phyloP scores from a whole-genome alignment of 2,329 filamentous ascomycete genomes.

The Trichothecium sympodiale region DNA sequence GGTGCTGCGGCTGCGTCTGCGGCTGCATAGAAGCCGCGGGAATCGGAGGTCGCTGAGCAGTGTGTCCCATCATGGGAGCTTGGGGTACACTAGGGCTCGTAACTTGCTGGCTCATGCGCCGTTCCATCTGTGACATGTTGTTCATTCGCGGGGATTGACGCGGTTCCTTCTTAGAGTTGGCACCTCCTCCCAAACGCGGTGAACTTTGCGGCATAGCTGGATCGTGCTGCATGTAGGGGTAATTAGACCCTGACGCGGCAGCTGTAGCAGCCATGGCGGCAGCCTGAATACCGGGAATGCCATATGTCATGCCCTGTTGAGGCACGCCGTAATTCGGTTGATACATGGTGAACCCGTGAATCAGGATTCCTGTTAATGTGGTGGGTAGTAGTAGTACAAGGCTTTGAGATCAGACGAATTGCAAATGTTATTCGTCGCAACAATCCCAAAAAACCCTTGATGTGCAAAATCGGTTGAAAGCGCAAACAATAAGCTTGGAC shows the following conservation, averaged over 20 bases:
- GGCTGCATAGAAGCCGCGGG: slow-evolving; percentile 49
- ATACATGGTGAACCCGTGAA: slow-evolving; percentile 45
- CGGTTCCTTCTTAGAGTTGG: slow-evolving; percentile 61
- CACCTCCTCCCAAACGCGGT: slow-evolving; percentile 60
- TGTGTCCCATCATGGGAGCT: slow-evolving; percentile 63
- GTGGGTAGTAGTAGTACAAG: too few species aligned
- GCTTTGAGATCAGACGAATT: not conserved
- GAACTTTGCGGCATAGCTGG: slow-evolving; percentile 59
- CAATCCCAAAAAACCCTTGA: too few species aligned
- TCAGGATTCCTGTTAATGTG: too few species aligned
- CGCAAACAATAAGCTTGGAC: too few species aligned
- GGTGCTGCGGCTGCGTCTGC: slow-evolving; percentile 55
- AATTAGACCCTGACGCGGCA: slow-evolving; percentile 73
- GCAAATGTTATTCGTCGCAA: not conserved
- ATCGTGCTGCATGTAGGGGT: slow-evolving; percentile 64
- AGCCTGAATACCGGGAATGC: slow-evolving; percentile 72
- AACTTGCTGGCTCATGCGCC: slow-evolving; percentile 65
- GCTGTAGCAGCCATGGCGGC: slow-evolving; percentile 89
- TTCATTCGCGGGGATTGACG: slow-evolving; percentile 71
- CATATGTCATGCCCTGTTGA: slow-evolving; percentile 69
- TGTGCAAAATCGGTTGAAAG: too few species aligned
- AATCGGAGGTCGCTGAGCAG: slow-evolving; percentile 36
- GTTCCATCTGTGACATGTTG: slow-evolving; percentile 46
- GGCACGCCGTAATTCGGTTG: slow-evolving; percentile 66
- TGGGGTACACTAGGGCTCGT: slow-evolving; percentile 65